phyloP scores from a whole-genome alignment of 768 basidiomycete species.

The Dictyophora rubrovolvata region DNA sequence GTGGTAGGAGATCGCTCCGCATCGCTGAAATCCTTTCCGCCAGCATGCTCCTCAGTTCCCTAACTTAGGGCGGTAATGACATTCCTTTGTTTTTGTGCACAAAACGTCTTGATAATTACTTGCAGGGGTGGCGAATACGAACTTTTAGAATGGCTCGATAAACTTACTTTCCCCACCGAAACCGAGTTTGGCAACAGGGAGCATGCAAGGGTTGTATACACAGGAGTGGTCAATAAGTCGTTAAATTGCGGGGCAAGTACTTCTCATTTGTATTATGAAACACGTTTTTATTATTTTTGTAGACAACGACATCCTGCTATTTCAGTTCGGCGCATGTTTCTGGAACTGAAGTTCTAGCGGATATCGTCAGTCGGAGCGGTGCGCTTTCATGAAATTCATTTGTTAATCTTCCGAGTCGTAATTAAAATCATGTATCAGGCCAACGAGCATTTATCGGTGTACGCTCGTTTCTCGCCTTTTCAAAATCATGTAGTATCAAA shows the following conservation, averaged over 20 bases:
- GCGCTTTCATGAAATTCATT: constrained; percentile 14
- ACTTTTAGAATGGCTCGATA: constrained; percentile 79
- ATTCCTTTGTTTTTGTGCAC: not conserved
- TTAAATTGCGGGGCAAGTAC: constrained; percentile 63
- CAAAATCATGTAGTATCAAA: too few relatives aligned
- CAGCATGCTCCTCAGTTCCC: constrained; percentile 78
- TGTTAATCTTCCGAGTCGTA: not conserved
- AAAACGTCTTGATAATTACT: not conserved
- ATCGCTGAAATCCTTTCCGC: constrained; percentile 11
- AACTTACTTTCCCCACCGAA: constrained; percentile 85
- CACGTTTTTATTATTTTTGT: not conserved
- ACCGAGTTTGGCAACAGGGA: constrained; percentile 55
- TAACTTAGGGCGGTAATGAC: constrained; percentile 47
- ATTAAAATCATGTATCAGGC: constrained; percentile 29
- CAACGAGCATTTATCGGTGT: constrained; percentile 84
- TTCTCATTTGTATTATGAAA: constrained; percentile 7
- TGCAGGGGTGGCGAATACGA: constrained; percentile 73
- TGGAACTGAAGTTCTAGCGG: constrained; percentile 71
- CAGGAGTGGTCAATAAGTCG: constrained; percentile 57
- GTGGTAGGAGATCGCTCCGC: constrained; percentile 14
- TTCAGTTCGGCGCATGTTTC: constrained; percentile 77
- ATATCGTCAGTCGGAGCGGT: constrained; percentile 58
- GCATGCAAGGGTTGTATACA: constrained; percentile 64
- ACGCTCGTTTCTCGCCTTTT: constrained; percentile 17
- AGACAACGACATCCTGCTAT: constrained; percentile 95